Base-by-base conservation (phyloP, 805 yeast species). In the Priceomyces carsonii region DNA sequence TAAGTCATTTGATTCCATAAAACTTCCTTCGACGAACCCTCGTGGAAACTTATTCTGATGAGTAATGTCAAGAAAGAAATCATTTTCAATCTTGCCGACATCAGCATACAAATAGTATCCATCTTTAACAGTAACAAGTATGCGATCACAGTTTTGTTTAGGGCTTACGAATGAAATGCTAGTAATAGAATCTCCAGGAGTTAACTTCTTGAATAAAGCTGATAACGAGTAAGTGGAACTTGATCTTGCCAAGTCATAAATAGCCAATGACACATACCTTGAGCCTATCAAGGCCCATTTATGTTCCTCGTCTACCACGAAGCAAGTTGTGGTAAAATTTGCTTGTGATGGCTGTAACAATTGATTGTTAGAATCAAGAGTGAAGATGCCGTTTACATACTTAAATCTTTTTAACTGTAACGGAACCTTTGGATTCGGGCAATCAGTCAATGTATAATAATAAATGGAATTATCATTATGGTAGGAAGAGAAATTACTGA, bases 11-110 rank as follows among this genome's bases (percentile, higher is more conserved):
- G 56, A 40, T 8, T 61, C 47, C 17, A 71, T 53, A 38, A 65
- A 69, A 0, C 82, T 77, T 0, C 96, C 95, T 57, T 91, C 97
- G 8, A 91, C 60, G 41, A 83, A 84, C 0, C 96, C 96, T 43
- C 79, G 77, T 23, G 85, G 73, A 6, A 85, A 59, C 46, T 78
- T 79, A 55, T 85, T 87, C 14, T 77, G 69, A 33, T 75, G 82
- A 8, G 72, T 47, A 3, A 72, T 55, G 5, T 44, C 39, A 15
- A 42, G 35, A 1, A 24, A 5, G 29, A 53, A 51, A 0, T 22
- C 29, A 43, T 26, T 30, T 44, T 33, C n/a, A 1, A 27, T 12
- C 28, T 41, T 32, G 17, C 23, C 13, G 15, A 61, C 18, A n/a
- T 47, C 44, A 8, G 55, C 42, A 41, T 75, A 68, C 47, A 73